Base-by-base conservation (phyloP, 75 land plant species). In the Cunninghamia lanceolata region DNA sequence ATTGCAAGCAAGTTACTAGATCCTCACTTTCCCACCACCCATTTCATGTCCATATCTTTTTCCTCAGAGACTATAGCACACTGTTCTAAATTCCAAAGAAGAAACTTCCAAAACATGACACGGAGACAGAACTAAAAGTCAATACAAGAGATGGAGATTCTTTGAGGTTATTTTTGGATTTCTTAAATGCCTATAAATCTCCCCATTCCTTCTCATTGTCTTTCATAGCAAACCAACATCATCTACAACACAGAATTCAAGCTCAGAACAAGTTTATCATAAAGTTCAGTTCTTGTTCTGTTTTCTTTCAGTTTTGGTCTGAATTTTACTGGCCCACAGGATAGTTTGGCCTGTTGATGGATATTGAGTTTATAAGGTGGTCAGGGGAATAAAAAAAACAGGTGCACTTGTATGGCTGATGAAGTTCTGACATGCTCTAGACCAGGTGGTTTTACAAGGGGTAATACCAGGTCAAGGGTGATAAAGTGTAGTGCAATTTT, bases 301-400 rank as follows among this genome's bases (percentile, higher is more conserved):
- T 63, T 63, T 63, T 25, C 0, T 9, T 63, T n/a, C 10, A 13
- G 10, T 45, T 45, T 80, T 45, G 82, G 19, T 10, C 15, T 80
- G 50, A 45, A 45, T 17, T 39, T 25, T 8, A 39, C 45, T 16
- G 15, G 19, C 43, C 28, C 42, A 77, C 80, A 77, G 80, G 80
- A 40, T 40, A 25, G 78, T 40, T 73, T 28, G 13, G 19, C 30
- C 46, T 52, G 88, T 87, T 87, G 71, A 87, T 87, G 85, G 88
- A 87, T 45, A 83, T 87, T 87, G 84, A 54, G 38, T 32, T 70
- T 45, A 71, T 47, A 17, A 53, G 84, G 53, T 46, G 39, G 82
- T 42, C 43, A 30, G 84, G 50, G 83, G 36, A 75, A 50, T 80
- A 80, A n/a, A 1, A 45, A n/a, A 80, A 80, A 80, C 13, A 4